Evolutionary conservation across 768 basidiomycete species (phyloP).

Genomic region (Podaxis mareebaensis): DNA sequence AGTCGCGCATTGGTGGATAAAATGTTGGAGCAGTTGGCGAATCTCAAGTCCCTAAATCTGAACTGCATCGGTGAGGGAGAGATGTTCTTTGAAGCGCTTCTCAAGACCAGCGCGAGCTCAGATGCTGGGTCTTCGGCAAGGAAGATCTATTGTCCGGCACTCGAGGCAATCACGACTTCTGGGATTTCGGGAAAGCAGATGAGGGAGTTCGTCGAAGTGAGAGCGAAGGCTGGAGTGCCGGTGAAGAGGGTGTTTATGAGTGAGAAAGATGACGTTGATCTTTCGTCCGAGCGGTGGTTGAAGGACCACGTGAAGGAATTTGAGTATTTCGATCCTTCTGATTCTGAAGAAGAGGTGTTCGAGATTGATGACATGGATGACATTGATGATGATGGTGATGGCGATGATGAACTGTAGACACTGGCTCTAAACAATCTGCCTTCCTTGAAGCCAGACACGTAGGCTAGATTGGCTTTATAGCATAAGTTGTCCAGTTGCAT

Average conservation of each 20-base stretch:
- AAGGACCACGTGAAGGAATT: constrained; percentile 48
- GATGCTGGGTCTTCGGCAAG: background rate
- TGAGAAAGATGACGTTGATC: constrained; percentile 39
- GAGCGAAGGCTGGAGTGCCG: constrained; percentile 43
- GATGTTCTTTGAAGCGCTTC: constrained; percentile 29
- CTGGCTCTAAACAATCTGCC: background rate
- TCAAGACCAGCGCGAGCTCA: constrained; percentile 8
- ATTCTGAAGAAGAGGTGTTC: constrained; percentile 37
- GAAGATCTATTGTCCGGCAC: constrained; percentile 46
- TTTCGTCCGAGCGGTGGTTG: constrained; percentile 52
- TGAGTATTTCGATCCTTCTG: constrained; percentile 60
- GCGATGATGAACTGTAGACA: constrained; percentile 2
- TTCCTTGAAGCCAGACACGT: background rate
- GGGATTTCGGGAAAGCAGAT: constrained; percentile 43
- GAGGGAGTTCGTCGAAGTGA: constrained; percentile 43
- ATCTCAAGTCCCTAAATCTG: constrained; percentile 43
- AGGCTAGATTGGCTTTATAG: background rate
- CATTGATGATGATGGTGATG: constrained; percentile 17
- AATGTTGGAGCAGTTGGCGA: constrained; percentile 49
- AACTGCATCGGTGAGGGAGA: constrained; percentile 32
- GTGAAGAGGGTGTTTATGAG: constrained; percentile 50
- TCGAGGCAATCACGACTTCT: constrained; percentile 48
- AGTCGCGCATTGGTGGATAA: constrained; percentile 28
- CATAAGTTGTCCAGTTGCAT: background rate
- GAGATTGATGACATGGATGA: constrained; percentile 13